phyloP scores from a whole-genome alignment of 371 early-diverging fungal genomes.

The Zychaea mexicana region DNA sequence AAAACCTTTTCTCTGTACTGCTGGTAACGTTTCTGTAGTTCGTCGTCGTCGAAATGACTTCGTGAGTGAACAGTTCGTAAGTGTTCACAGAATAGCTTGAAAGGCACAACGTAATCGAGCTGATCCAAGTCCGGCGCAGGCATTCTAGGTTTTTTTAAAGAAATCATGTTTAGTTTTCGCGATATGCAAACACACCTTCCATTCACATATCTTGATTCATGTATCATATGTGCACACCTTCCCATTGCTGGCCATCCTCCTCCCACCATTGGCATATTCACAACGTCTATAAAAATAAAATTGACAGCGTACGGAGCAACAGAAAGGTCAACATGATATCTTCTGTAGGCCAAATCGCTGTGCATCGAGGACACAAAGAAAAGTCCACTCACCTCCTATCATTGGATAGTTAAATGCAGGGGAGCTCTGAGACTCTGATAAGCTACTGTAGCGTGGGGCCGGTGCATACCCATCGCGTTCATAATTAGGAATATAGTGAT shows the following conservation, averaged over 20 bases:
- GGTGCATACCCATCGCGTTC: slow-evolving; percentile 78
- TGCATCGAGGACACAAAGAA: not conserved
- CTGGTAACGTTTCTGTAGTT: slow-evolving; percentile 76
- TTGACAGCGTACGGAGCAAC: too few species aligned
- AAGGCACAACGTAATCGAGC: slow-evolving; percentile 77
- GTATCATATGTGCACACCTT: slow-evolving; percentile 11
- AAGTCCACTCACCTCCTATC: slow-evolving; percentile 2
- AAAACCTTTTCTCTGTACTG: slow-evolving; percentile 80
- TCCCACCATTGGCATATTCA: slow-evolving; percentile 10
- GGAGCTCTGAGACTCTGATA: slow-evolving; percentile 27
- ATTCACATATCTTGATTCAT: not conserved
- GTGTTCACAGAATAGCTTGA: slow-evolving; percentile 81
- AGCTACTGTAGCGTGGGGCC: slow-evolving; percentile 58
- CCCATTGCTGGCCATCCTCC: slow-evolving; percentile 36
- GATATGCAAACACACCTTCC: too few species aligned
- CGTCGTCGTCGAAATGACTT: slow-evolving; percentile 73
- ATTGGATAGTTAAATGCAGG: slow-evolving; percentile 14
- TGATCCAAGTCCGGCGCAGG: slow-evolving; percentile 71
- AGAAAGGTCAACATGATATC: too few species aligned
- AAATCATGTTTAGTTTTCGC: not conserved
- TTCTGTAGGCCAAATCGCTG: not conserved
- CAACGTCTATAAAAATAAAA: not conserved
- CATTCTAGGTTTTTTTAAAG: slow-evolving; percentile 8
- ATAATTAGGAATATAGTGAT: slow-evolving; percentile 86
- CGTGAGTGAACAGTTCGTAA: slow-evolving; percentile 53